A percentile compares a stretch with the other conserved stretches of the same genome.
Conservation (phyloP, 164 flowering plant genomes). For the Kingdonia uniflora region DNA sequence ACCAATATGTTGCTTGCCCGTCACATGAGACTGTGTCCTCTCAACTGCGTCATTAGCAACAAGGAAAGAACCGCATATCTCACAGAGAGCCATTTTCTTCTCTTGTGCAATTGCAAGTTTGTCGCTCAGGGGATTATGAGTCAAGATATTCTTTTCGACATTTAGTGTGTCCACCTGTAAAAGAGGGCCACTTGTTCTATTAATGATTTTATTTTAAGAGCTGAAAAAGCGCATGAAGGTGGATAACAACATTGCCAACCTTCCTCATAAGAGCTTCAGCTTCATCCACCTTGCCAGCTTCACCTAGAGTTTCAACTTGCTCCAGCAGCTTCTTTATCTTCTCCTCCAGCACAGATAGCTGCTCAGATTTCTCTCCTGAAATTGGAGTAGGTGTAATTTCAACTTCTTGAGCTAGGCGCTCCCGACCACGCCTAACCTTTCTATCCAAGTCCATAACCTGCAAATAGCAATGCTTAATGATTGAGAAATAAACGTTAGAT, state of each 20-base stretch:
- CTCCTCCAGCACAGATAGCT: conserved; percentile 77
- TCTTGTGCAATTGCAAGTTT: conserved; percentile 71
- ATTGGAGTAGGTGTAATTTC: conserved; percentile 66
- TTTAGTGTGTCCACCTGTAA: conserved; percentile 80
- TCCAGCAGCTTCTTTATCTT: conserved; percentile 89
- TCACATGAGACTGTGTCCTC: conserved; percentile 92
- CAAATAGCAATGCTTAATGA: conserved; percentile 4
- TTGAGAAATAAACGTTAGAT: background rate
- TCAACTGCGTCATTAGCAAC: conserved; percentile 97
- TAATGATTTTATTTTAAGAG: background rate
- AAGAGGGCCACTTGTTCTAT: background rate
- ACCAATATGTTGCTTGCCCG: conserved; percentile 97
- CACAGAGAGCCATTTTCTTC: conserved; percentile 96
- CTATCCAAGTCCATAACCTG: conserved; percentile 93
- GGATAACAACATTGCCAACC: conserved; percentile 25
- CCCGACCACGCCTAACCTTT: conserved; percentile 90
- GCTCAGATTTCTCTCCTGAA: conserved; percentile 79
- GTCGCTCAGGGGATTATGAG: conserved; percentile 55
- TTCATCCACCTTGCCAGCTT: conserved; percentile 98
- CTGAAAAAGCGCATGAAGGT: too few relatives aligned
- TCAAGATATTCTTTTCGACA: conserved; percentile 64
- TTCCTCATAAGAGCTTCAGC: conserved; percentile 99
- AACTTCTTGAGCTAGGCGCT: conserved; percentile 80
- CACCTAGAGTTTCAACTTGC: conserved; percentile 96
- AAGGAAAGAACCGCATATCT: conserved; percentile 91